Conservation (phyloP, 768 basidiomycete species). For the Plicaturopsis crispa region DNA sequence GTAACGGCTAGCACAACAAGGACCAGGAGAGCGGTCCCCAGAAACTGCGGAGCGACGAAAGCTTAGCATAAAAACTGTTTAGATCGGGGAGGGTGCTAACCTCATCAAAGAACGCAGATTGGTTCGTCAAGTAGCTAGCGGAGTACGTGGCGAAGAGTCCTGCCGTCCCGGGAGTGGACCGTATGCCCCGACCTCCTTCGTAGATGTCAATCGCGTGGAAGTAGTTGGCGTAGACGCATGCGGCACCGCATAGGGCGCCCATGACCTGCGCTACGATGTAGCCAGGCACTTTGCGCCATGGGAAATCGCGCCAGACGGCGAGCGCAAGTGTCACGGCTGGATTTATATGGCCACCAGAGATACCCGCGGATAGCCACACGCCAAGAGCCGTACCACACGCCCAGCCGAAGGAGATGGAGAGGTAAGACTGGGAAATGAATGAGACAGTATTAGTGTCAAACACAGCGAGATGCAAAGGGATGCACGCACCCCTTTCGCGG, state of each 20-base stretch:
- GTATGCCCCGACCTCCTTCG: constrained; percentile 46
- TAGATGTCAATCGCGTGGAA: constrained; percentile 58
- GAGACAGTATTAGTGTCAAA: background rate
- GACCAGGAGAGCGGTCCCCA: constrained; percentile 47
- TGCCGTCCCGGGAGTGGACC: constrained; percentile 52
- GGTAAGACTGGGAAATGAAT: constrained; percentile 27
- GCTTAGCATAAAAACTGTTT: constrained; percentile 26
- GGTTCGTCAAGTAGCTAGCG: too few relatives aligned
- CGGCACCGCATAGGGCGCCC: constrained; percentile 52
- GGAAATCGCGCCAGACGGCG: constrained; percentile 45
- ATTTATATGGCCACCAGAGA: constrained; percentile 73
- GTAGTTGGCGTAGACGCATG: constrained; percentile 56
- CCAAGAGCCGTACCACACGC: constrained; percentile 50
- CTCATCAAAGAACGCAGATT: too few relatives aligned
- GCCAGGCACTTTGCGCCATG: constrained; percentile 49
- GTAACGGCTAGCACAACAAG: constrained; percentile 44
- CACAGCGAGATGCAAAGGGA: background rate
- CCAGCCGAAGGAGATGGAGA: constrained; percentile 50
- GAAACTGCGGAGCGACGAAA: constrained; percentile 30
- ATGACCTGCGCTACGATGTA: constrained; percentile 54
- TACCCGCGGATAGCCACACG: constrained; percentile 57
- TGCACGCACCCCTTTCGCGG: constrained; percentile 29
- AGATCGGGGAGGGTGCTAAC: too few relatives aligned
- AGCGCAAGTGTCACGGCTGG: constrained; percentile 61
- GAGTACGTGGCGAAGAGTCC: constrained; percentile 55